Percentiles rank a stretch among this genome's conserved stretches.
Conservation (phyloP, 306 rosid genomes). For the Vigna radiata region DNA sequence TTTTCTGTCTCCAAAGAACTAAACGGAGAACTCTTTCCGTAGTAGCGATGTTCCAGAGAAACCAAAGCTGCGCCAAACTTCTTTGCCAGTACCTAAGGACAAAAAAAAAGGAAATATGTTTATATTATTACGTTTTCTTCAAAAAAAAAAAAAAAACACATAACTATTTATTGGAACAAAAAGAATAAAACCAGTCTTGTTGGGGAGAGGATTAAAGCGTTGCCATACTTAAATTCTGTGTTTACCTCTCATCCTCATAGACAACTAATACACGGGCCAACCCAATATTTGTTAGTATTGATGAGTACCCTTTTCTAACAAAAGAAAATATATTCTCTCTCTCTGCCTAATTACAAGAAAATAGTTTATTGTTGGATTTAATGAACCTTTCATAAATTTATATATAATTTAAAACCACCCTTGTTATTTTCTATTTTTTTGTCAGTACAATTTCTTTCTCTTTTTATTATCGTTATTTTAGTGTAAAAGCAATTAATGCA, state of each 20-base stretch:
- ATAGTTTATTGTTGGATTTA: too few relatives aligned
- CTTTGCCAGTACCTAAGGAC: constrained; percentile 81
- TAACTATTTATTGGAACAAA: not conserved
- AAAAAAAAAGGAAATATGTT: constrained; percentile 6
- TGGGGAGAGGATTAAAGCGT: not conserved
- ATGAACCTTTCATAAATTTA: too few relatives aligned
- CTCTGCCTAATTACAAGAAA: too few relatives aligned
- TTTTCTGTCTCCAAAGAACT: constrained; percentile 69
- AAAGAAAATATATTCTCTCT: not conserved
- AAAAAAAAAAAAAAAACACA: not conserved
- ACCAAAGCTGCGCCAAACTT: constrained; percentile 95
- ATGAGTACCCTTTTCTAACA: constrained; percentile 17
- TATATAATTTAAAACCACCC: too few relatives aligned
- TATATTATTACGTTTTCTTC: constrained; percentile 26
- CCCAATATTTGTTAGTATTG: not conserved
- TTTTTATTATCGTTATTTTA: too few relatives aligned
- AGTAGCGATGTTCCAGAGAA: constrained; percentile 95
- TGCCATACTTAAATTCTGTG: not conserved
- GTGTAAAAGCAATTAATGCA: too few relatives aligned
- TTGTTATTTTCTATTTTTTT: too few relatives aligned
- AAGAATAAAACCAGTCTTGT: not conserved
- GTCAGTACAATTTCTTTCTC: too few relatives aligned
- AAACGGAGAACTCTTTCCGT: constrained; percentile 90
- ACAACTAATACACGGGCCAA: not conserved
- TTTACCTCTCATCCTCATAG: not conserved